Conservation (phyloP, 75 land plant genomes). For the Pinus albicaulis region DNA sequence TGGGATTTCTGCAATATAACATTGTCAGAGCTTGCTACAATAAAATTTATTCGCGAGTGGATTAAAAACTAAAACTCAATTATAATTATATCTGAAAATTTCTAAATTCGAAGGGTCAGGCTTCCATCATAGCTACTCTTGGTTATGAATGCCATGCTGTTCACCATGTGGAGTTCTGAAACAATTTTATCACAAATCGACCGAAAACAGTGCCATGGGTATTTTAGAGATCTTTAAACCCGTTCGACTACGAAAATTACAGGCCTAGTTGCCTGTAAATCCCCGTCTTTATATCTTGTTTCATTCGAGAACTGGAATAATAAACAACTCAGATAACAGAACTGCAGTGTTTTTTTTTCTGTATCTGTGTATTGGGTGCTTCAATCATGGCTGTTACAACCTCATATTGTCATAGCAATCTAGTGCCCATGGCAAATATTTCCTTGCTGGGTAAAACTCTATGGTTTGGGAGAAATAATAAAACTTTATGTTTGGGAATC, state of each 20-base stretch:
- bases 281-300: no score
- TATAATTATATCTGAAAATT: no score
- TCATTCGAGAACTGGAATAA: not conserved
- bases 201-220: no score
- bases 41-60: no score
- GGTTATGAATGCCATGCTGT: no score
- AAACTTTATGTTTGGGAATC: not conserved
- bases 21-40: no score
- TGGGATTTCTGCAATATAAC: no score
- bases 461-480: not conserved
- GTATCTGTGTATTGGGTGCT: not conserved
- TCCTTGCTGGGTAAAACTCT: not conserved
- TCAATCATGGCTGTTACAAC: slow-evolving; percentile 1
- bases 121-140: no score
- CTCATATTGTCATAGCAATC: not conserved
- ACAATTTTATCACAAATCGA: no score
- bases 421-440: not conserved
- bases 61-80: no score
- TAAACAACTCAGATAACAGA: not conserved
- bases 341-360: not conserved
- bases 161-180: no score
- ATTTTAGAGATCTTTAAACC: not conserved
- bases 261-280: not conserved
- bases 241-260: not conserved
- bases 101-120: no score